These are phyloP conservation scores for Penicillium palitans DNA, from an alignment of 2,329 filamentous ascomycete species.

Conservation along the genomic window DNA sequence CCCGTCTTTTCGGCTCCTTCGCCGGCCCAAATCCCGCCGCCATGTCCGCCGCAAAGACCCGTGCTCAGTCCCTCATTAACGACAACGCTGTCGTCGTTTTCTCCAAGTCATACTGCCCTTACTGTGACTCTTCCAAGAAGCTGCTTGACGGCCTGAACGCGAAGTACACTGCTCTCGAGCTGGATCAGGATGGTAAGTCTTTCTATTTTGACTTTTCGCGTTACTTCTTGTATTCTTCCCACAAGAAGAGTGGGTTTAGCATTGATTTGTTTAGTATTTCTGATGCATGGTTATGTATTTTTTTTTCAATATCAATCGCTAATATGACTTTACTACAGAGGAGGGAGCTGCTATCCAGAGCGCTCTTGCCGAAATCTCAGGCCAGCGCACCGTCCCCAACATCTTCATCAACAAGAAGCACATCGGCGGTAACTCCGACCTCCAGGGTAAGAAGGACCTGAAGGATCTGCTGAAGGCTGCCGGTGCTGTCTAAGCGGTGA, in stretches of 20 bases:
- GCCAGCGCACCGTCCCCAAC: constrained; percentile 90
- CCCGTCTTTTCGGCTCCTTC: constrained; percentile 66
- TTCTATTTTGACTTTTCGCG: not conserved
- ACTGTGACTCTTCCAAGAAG: constrained; percentile 78
- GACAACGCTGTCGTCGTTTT: constrained; percentile 92
- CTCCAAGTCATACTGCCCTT: constrained; percentile 95
- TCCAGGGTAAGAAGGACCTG: constrained; percentile 67
- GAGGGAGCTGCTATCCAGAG: constrained; percentile 82
- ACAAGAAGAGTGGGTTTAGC: not conserved
- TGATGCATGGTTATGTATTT: not conserved
- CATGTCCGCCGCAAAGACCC: constrained; percentile 81
- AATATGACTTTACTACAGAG: constrained; percentile 52
- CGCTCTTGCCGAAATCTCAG: constrained; percentile 75
- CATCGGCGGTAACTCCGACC: constrained; percentile 93
- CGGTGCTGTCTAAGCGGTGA: constrained; percentile 56
- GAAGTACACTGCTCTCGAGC: constrained; percentile 73
- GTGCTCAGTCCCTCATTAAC: constrained; percentile 83
- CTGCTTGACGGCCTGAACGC: constrained; percentile 69
- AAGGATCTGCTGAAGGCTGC: constrained; percentile 64
- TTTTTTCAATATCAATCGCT: not conserved
- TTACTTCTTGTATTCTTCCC: not conserved
- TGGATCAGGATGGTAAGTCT: constrained; percentile 77
- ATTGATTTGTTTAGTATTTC: not conserved
- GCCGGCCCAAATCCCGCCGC: constrained; percentile 58
- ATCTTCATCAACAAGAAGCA: constrained; percentile 89